Conservation (phyloP, 2,329 filamentous ascomycete genomes). For the Diaporthe ampelina region DNA sequence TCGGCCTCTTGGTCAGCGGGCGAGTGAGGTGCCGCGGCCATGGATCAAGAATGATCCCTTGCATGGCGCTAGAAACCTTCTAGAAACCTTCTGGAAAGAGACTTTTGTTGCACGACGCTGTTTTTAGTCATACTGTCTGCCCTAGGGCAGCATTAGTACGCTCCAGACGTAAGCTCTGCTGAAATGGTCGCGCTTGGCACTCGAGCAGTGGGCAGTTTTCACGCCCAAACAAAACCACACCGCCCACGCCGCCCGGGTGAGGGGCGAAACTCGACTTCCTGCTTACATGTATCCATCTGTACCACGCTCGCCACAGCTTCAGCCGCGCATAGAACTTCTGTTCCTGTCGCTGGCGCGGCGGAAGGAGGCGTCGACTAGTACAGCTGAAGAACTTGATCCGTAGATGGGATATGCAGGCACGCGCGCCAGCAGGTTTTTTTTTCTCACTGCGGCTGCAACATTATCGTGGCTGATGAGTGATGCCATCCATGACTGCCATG, state of each 20-base stretch:
- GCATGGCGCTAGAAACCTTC: slow-evolving; percentile 29
- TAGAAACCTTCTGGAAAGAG: slow-evolving; percentile 26
- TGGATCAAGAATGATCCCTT: slow-evolving; percentile 1
- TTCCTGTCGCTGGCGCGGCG: slow-evolving; percentile 19
- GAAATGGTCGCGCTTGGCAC: slow-evolving; percentile 10
- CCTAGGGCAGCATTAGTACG: background rate
- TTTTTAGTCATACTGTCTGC: background rate
- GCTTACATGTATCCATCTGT: slow-evolving; percentile 7
- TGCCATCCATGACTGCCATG: background rate
- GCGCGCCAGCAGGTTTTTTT: background rate
- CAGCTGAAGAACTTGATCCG: slow-evolving; percentile 10
- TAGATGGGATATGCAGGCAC: background rate
- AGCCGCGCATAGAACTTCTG: slow-evolving; percentile 23
- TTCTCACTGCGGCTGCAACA: background rate
- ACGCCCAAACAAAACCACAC: background rate
- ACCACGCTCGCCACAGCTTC: slow-evolving; percentile 8
- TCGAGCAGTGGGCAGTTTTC: background rate
- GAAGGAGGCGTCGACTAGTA: slow-evolving; percentile 13
- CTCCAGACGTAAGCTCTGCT: background rate
- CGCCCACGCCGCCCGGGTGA: slow-evolving; percentile 5
- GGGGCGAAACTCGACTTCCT: background rate
- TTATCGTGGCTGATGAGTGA: slow-evolving; percentile 11
- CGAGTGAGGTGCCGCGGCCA: slow-evolving; percentile 8
- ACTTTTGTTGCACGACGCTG: slow-evolving; percentile 1
- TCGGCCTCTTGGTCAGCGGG: background rate